Conservation (phyloP, 192 early-diverging fungal genomes). For the Rhizophagus prolifer region DNA sequence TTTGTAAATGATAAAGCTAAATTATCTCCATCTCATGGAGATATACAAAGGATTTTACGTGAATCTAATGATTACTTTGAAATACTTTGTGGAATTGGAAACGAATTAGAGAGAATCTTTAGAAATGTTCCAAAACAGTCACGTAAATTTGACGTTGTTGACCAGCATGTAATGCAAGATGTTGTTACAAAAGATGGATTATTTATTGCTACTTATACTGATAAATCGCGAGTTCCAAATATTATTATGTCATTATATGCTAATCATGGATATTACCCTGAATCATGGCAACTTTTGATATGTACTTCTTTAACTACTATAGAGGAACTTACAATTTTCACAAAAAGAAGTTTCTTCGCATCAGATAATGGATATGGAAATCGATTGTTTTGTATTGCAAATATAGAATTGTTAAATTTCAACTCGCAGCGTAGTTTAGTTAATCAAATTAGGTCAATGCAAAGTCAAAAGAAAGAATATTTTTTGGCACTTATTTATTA, state of each 20-base stretch:
- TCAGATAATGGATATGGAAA: neutral
- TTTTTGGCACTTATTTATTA: conserved; percentile 22
- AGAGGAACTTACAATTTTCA: conserved; percentile 19
- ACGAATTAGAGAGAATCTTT: neutral
- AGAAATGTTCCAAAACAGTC: neutral
- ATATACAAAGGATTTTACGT: neutral
- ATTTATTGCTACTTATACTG: conserved; percentile 23
- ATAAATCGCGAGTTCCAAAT: conserved; percentile 17
- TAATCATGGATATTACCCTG: conserved; percentile 17
- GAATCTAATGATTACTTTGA: neutral
- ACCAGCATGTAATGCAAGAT: neutral
- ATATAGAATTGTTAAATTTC: conserved; percentile 10
- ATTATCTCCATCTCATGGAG: neutral
- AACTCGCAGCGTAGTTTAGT: neutral
- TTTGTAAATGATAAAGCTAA: conserved; percentile 15
- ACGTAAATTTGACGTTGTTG: neutral
- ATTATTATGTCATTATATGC: conserved; percentile 30
- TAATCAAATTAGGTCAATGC: conserved; percentile 18
- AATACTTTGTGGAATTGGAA: conserved; percentile 4
- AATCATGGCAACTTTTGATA: conserved; percentile 29
- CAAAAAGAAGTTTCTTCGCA: neutral
- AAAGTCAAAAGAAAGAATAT: neutral
- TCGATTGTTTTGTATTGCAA: conserved; percentile 30
- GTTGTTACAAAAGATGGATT: conserved; percentile 8
- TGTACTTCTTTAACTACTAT: conserved; percentile 18